A percentile compares a stretch with the other conserved stretches of the same genome.
These are phyloP conservation scores for Suillus paluster DNA, from an alignment of 768 basidiomycete species.

Conservation along the genomic window DNA sequence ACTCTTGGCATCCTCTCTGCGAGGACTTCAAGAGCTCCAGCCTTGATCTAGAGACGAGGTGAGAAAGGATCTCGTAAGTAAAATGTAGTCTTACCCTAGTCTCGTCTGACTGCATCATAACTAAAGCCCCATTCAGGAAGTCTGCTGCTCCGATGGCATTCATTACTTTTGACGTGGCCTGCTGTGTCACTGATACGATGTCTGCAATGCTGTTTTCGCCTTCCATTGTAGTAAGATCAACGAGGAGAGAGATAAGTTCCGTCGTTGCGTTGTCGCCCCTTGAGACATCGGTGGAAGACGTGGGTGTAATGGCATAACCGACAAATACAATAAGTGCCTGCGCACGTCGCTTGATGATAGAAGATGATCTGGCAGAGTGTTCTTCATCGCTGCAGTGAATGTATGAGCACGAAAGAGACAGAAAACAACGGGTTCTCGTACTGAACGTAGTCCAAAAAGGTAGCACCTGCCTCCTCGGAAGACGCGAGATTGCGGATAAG, in stretches of 20 bases:
- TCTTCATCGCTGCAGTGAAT: too few species aligned
- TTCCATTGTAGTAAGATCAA: conserved; percentile 50
- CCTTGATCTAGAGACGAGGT: conserved; percentile 52
- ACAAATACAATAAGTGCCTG: conserved; percentile 71
- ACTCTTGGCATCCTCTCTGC: conserved; percentile 67
- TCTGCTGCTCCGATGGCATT: conserved; percentile 69
- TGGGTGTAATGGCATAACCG: conserved; percentile 50
- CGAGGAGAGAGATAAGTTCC: conserved; percentile 51
- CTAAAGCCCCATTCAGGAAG: conserved; percentile 62
- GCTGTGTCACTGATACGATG: conserved; percentile 51
- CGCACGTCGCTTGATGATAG: conserved; percentile 59
- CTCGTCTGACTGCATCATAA: conserved; percentile 60
- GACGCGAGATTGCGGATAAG: conserved; percentile 26
- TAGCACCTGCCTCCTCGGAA: conserved; percentile 41
- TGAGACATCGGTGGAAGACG: background rate
- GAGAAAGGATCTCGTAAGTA: conserved; percentile 10
- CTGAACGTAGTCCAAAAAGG: conserved; percentile 63
- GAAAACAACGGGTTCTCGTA: conserved; percentile 36
- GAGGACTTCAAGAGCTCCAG: conserved; percentile 72
- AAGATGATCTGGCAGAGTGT: conserved; percentile 21
- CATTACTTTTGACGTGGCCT: conserved; percentile 57
- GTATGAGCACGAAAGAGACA: too few species aligned
- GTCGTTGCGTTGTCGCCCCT: conserved; percentile 34
- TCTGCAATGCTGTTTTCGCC: conserved; percentile 41
- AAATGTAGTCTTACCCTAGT: conserved; percentile 44